These are phyloP conservation scores for Ceratocystis papillata DNA, from an alignment of 2,329 filamentous ascomycete genomes.

Conservation along the genomic window DNA sequence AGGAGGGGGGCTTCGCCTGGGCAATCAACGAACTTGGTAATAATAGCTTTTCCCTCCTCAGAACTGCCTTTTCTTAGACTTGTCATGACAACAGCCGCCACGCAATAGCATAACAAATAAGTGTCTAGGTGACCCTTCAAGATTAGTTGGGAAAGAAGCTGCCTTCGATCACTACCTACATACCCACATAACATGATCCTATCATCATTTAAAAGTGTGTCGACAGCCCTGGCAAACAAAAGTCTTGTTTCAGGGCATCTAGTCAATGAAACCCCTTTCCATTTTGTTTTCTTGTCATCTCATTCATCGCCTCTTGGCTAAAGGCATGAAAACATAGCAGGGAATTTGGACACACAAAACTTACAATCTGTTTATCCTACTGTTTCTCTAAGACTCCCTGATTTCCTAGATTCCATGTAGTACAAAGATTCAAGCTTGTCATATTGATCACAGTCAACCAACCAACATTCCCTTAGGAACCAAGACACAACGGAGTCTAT, in stretches of 20 bases:
- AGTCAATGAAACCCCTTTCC: not conserved
- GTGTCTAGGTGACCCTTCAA: no score
- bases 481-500: not conserved
- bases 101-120: no score
- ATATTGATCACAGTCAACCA: not conserved
- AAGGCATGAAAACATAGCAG: not conserved
- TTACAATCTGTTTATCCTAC: not conserved
- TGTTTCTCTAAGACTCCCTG: not conserved
- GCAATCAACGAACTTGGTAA: no score
- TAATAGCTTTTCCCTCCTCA: no score
- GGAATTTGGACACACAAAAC: not conserved
- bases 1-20: no score
- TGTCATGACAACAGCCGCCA: no score
- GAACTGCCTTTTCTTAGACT: no score
- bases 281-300: not conserved
- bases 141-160: no score
- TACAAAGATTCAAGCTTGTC: not conserved
- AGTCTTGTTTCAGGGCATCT: conserved; percentile 1
- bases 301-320: not conserved
- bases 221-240: not conserved
- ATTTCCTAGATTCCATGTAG: not conserved
- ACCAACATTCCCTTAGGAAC: not conserved
- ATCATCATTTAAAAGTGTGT: conserved; percentile 10
- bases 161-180: not conserved
- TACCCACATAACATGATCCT: not conserved